These are phyloP conservation scores for Gautieria morchelliformis DNA, from an alignment of 768 basidiomycete species.

Conservation along the genomic window DNA sequence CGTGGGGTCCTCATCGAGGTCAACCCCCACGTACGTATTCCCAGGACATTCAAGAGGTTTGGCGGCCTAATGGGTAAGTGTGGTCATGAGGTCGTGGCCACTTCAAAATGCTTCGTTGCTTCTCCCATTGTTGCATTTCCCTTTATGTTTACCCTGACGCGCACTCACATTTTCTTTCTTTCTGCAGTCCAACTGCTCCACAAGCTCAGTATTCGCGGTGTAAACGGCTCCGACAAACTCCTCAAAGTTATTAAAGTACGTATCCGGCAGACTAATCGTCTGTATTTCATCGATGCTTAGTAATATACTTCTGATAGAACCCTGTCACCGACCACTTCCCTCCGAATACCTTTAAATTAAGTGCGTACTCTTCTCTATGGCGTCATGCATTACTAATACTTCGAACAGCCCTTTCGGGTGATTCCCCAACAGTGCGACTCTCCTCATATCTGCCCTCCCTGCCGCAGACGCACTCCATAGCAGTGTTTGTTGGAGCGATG, in stretches of 20 bases:
- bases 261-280: neutral
- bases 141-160: neutral
- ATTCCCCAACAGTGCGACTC: conserved; percentile 72
- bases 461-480: conserved; percentile 80
- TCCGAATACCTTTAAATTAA: conserved; percentile 90
- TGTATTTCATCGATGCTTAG: neutral
- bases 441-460: conserved; percentile 79
- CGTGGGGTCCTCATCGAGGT: conserved; percentile 96
- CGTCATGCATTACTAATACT: neutral
- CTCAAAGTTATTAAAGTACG: conserved; percentile 92
- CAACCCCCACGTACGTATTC: conserved; percentile 95
- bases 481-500: conserved; percentile 98
- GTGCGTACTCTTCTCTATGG: conserved; percentile 28
- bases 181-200: conserved; percentile 87
- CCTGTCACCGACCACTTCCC: conserved; percentile 93
- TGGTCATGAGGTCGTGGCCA: neutral
- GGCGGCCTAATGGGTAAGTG: conserved; percentile 91
- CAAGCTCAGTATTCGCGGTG: conserved; percentile 89
- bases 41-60: conserved; percentile 97
- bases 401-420: conserved; percentile 74
- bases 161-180: neutral
- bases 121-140: neutral
- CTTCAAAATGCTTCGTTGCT: neutral
- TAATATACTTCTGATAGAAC: conserved; percentile 43
- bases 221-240: conserved; percentile 93